These are phyloP conservation scores for Neurospora tetrasperma DNA, from an alignment of 495 filamentous ascomycete genomes.

Conservation along the genomic window DNA sequence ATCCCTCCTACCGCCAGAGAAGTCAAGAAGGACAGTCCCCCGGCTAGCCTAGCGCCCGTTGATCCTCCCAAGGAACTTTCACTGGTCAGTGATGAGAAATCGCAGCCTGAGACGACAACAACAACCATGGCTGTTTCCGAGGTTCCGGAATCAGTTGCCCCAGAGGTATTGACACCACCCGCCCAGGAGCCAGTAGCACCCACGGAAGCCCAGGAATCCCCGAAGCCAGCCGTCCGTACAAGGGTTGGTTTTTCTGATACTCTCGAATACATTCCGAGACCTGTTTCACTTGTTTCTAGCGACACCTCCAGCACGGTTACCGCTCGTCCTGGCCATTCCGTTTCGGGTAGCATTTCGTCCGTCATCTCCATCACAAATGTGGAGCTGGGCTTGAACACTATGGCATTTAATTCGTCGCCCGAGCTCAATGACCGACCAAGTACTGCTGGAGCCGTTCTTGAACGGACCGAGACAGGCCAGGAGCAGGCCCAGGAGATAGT, in stretches of 20 bases:
- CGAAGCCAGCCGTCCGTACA: slow-evolving; percentile 32
- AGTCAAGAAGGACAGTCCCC: slow-evolving; percentile 51
- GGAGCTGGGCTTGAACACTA: slow-evolving; percentile 27
- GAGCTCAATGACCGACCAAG: slow-evolving; percentile 34
- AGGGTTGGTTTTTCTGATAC: slow-evolving; percentile 51
- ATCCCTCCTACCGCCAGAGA: slow-evolving; percentile 46
- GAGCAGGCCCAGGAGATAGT: slow-evolving; percentile 18
- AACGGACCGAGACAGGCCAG: slow-evolving; percentile 31
- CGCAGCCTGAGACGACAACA: slow-evolving; percentile 6
- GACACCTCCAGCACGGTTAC: slow-evolving; percentile 61
- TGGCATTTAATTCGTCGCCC: slow-evolving; percentile 19
- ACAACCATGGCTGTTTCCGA: background rate
- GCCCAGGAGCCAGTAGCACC: background rate
- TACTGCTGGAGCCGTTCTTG: slow-evolving; percentile 42
- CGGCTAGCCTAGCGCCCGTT: slow-evolving; percentile 52
- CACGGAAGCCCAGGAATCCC: slow-evolving; percentile 21
- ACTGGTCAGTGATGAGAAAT: slow-evolving; percentile 12
- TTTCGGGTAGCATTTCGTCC: slow-evolving; percentile 54
- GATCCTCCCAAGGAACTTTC: slow-evolving; percentile 29
- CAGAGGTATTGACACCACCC: background rate
- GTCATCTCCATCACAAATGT: slow-evolving; percentile 39
- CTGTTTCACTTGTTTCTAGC: slow-evolving; percentile 61
- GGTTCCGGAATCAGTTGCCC: slow-evolving; percentile 1
- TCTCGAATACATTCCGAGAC: slow-evolving; percentile 60
- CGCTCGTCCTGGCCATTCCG: slow-evolving; percentile 50